These are phyloP conservation scores for Hydnomerulius pinastri DNA, from an alignment of 768 basidiomycete genomes.

Conservation along the genomic window DNA sequence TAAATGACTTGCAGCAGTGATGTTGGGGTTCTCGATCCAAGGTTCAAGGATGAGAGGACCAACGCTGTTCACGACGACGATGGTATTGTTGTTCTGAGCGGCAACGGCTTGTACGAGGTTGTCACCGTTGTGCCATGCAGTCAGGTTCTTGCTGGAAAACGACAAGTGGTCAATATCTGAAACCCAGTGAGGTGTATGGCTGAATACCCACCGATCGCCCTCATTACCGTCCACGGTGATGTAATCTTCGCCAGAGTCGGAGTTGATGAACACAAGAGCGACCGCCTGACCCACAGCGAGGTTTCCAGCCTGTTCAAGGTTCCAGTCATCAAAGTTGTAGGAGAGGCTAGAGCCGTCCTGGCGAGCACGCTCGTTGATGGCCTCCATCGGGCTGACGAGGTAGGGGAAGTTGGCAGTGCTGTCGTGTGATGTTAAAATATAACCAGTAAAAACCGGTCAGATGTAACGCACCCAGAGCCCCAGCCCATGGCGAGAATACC, in stretches of 20 bases:
- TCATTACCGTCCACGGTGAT: conserved; percentile 58
- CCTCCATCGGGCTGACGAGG: conserved; percentile 80
- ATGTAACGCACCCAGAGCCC: conserved; percentile 89
- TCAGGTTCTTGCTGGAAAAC: conserved; percentile 43
- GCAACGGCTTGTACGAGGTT: conserved; percentile 57
- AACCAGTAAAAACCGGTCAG: too few relatives aligned
- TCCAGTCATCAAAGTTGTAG: conserved; percentile 72
- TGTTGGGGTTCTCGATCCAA: conserved; percentile 78
- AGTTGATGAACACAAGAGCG: conserved; percentile 78
- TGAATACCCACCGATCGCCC: too few relatives aligned
- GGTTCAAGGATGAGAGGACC: conserved; percentile 68
- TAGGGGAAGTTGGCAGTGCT: conserved; percentile 73
- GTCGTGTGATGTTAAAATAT: conserved; percentile 4
- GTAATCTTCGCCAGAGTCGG: conserved; percentile 82
- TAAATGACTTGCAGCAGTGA: conserved; percentile 56
- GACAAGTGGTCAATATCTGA: too few relatives aligned
- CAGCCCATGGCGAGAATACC: conserved; percentile 90
- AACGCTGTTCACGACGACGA: conserved; percentile 79
- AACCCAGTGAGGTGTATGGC: too few relatives aligned
- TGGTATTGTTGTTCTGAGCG: conserved; percentile 68
- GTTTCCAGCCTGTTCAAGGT: conserved; percentile 52
- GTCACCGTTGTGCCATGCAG: conserved; percentile 39
- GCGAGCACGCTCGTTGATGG: conserved; percentile 72
- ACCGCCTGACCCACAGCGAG: conserved; percentile 54
- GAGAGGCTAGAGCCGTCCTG: conserved; percentile 63